A percentile compares a stretch with the other conserved stretches of the same genome.
Conservation (phyloP, 2,329 filamentous ascomycete genomes). For the Rhexocercosporidium sp. region DNA sequence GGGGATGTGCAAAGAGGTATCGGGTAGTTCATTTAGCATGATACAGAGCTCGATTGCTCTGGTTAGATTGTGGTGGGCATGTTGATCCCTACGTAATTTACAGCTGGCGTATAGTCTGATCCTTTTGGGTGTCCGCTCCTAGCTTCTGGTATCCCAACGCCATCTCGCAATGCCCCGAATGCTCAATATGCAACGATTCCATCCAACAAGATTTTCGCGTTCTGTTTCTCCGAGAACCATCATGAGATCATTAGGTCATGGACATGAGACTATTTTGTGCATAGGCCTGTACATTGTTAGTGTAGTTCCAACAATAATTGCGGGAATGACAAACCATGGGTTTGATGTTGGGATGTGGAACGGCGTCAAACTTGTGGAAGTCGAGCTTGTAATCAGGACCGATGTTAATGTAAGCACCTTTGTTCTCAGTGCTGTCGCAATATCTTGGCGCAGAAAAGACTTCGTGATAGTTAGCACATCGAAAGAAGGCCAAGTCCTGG, state of each 20-base stretch:
- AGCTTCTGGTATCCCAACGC: slow-evolving; percentile 13
- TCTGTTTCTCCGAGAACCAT: background rate
- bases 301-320: background rate
- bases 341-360: slow-evolving; percentile 93
- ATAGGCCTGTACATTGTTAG: slow-evolving; percentile 65
- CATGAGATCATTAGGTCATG: slow-evolving; percentile 31
- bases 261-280: slow-evolving; percentile 83
- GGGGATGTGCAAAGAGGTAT: background rate
- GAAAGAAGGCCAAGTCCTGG: background rate
- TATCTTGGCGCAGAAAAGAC: slow-evolving; percentile 98
- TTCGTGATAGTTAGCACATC: slow-evolving; percentile 40
- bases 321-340: slow-evolving; percentile 70
- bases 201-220: slow-evolving; percentile 14
- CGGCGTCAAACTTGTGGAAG: slow-evolving; percentile 93
- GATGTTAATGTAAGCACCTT: slow-evolving; percentile 98
- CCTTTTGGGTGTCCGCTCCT: slow-evolving; percentile 10
- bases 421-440: slow-evolving; percentile 97
- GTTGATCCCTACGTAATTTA: background rate
- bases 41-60: slow-evolving; percentile 14
- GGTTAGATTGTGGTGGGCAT: background rate
- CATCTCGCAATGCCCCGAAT: slow-evolving; percentile 3
- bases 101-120: background rate
- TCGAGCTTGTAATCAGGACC: slow-evolving; percentile 88
- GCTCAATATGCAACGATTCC: slow-evolving; percentile 14
- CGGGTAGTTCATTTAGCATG: background rate